A percentile compares a stretch with the other conserved stretches of the same genome.
phyloP scores from a whole-genome alignment of 768 basidiomycete genomes.

The Cubamyces lactineus region DNA sequence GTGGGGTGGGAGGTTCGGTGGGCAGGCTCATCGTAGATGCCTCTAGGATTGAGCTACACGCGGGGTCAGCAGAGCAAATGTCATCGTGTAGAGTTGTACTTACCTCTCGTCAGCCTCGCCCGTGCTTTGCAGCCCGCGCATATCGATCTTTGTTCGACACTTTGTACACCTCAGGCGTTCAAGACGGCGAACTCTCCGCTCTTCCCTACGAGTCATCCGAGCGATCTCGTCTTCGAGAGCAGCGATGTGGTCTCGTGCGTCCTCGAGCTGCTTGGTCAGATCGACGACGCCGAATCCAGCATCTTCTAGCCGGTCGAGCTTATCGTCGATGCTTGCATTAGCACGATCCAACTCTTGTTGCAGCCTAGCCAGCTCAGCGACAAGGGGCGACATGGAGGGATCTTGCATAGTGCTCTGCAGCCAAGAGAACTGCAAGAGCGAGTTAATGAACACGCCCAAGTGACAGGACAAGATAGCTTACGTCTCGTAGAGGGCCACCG shows the following conservation, averaged over 20 bases:
- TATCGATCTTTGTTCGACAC: conserved; percentile 65
- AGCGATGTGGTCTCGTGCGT: conserved; percentile 61
- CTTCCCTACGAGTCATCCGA: conserved; percentile 66
- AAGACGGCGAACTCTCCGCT: conserved; percentile 64
- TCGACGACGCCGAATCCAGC: conserved; percentile 76
- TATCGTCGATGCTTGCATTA: conserved; percentile 86
- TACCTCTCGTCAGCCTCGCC: conserved; percentile 67
- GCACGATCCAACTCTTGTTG: conserved; percentile 77
- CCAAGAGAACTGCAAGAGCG: no score
- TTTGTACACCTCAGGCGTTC: conserved; percentile 68
- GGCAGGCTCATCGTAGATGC: conserved; percentile 49
- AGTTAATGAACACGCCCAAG: no score
- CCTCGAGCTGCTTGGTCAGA: conserved; percentile 70
- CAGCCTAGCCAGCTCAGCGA: conserved; percentile 73
- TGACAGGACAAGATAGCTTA: no score
- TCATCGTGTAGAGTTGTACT: neutral
- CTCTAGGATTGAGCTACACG: conserved; percentile 54
- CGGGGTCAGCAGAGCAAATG: neutral
- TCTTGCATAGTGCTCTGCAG: conserved; percentile 63
- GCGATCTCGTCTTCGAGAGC: conserved; percentile 70
- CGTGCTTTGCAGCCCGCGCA: conserved; percentile 44
- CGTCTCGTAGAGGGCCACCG: conserved; percentile 77
- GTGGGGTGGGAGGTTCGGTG: conserved; percentile 67
- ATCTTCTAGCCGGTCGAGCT: conserved; percentile 83
- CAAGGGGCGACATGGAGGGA: conserved; percentile 58